Percentiles rank a stretch among this genome's conserved stretches.
These are phyloP conservation scores for Podaxis carcinomalis DNA, from an alignment of 768 basidiomycete species.

Conservation along the genomic window DNA sequence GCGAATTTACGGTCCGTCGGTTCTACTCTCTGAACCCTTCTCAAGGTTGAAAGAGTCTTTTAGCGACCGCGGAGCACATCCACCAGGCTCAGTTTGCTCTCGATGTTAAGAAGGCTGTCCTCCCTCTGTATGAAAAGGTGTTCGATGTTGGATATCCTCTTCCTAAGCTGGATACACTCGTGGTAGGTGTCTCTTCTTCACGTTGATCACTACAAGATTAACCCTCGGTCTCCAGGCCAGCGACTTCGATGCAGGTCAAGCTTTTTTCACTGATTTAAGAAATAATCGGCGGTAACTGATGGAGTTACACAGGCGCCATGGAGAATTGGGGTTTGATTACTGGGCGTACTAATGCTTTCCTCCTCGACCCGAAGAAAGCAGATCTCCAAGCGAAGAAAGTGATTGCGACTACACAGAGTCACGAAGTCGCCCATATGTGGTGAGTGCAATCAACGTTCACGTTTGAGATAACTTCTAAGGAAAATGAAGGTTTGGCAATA, in stretches of 20 bases:
- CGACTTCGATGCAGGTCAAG: conserved; percentile 81
- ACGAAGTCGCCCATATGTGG: conserved; percentile 88
- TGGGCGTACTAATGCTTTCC: conserved; percentile 76
- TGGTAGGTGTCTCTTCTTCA: conserved; percentile 38
- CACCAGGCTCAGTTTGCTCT: conserved; percentile 83
- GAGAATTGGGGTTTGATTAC: conserved; percentile 96
- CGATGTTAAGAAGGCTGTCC: conserved; percentile 75
- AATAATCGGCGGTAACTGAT: neutral
- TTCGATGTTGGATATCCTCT: conserved; percentile 92
- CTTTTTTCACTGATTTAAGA: neutral
- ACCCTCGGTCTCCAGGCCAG: conserved; percentile 40
- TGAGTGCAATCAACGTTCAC: conserved; percentile 21
- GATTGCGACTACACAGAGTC: conserved; percentile 75
- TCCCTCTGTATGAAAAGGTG: conserved; percentile 89
- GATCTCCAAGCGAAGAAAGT: conserved; percentile 73
- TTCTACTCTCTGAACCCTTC: neutral
- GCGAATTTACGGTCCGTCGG: conserved; percentile 69
- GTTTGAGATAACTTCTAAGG: neutral
- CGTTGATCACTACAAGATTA: neutral
- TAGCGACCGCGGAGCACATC: conserved; percentile 79
- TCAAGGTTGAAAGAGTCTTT: neutral
- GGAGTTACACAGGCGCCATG: conserved; percentile 60
- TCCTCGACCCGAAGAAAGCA: conserved; percentile 73
- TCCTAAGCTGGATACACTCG: conserved; percentile 91
- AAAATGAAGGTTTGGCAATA: conserved; percentile 76